Conservation (phyloP, 352 stramenopile genomes). For the Globisporangium yorkense region DNA sequence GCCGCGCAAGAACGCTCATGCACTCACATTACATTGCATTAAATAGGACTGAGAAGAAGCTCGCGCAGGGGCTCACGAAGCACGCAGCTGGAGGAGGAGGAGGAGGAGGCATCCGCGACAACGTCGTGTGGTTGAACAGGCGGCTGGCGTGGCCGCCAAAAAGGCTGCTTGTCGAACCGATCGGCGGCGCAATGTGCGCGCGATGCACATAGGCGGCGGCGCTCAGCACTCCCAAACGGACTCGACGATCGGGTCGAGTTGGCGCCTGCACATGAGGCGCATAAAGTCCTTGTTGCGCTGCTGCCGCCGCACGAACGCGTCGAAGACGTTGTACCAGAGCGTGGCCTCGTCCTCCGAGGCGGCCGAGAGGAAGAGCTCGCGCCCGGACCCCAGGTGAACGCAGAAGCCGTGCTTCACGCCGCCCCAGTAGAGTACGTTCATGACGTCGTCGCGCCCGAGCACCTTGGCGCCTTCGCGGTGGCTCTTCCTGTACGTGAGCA, state of each 20-base stretch:
- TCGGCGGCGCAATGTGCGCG: too few species aligned
- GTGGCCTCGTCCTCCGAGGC: slow-evolving; percentile 41
- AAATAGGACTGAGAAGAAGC: too few species aligned
- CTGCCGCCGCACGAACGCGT: slow-evolving; percentile 37
- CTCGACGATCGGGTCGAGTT: slow-evolving; percentile 50
- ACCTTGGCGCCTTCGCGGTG: slow-evolving; percentile 33
- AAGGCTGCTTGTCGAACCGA: too few species aligned
- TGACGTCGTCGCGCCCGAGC: slow-evolving; percentile 43
- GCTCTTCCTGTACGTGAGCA: slow-evolving; percentile 58
- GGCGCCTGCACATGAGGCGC: slow-evolving; percentile 34
- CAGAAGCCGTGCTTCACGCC: slow-evolving; percentile 54
- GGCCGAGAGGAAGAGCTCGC: slow-evolving; percentile 43
- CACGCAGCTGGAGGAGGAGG: too few species aligned
- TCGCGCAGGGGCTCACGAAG: too few species aligned
- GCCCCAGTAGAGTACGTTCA: slow-evolving; percentile 58
- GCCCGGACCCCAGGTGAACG: slow-evolving; percentile 44
- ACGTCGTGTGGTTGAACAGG: too few species aligned
- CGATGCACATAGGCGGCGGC: too few species aligned
- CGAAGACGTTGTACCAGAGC: slow-evolving; percentile 49
- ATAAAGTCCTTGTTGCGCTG: slow-evolving; percentile 37
- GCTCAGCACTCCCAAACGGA: slow-evolving; percentile 22
- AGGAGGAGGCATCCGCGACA: too few species aligned
- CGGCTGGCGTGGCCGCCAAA: too few species aligned
- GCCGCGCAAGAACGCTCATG: too few species aligned
- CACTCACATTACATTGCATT: too few species aligned